These are phyloP conservation scores for Xanthoceras sorbifolium DNA, from an alignment of 345 rosid species.

Conservation along the genomic window DNA sequence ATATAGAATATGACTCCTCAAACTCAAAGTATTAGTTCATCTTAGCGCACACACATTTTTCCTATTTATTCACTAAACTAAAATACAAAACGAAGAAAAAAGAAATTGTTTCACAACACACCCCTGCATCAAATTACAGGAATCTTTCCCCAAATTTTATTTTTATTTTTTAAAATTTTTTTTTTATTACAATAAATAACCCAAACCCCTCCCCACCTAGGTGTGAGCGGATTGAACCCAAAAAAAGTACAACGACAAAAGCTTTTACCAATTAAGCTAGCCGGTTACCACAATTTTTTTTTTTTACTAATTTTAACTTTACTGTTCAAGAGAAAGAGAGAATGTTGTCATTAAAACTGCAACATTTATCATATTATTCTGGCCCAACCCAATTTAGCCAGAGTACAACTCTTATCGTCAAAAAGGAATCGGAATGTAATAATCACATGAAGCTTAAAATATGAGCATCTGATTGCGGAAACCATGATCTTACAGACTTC, in stretches of 20 bases:
- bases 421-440: neutral
- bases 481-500: neutral
- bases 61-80: neutral
- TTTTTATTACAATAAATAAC: no score
- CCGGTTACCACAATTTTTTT: no score
- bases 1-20: neutral
- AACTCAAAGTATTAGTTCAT: neutral
- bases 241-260: no score
- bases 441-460: neutral
- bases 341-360: neutral
- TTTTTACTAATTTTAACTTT: no score
- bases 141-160: neutral
- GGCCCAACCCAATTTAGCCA: neutral
- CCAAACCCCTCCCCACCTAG: no score
- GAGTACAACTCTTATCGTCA: neutral
- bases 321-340: neutral
- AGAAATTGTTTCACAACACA: neutral
- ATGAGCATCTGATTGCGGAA: neutral
- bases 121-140: neutral
- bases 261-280: no score
- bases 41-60: neutral
- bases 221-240: no score
- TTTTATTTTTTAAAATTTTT: neutral
- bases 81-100: neutral
- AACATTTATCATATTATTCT: neutral